Evolutionary conservation across 805 yeast genomes (phyloP).

Genomic region (Metschnikowia proteae): DNA sequence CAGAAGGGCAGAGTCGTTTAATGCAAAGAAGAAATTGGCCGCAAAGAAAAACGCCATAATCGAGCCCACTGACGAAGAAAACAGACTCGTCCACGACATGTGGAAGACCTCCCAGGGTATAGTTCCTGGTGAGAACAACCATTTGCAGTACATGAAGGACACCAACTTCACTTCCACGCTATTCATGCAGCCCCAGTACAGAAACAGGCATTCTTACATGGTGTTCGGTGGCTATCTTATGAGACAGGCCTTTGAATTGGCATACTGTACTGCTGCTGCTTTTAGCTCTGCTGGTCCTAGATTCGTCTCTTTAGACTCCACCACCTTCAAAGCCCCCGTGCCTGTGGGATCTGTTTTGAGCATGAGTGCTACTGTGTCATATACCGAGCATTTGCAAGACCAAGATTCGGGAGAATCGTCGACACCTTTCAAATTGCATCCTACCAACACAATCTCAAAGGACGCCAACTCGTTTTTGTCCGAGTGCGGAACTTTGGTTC

Average conservation of each 20-base stretch:
- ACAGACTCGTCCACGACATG: conserved; percentile 69
- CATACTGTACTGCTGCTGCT: conserved; percentile 89
- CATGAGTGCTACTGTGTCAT: conserved; percentile 77
- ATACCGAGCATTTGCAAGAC: conserved; percentile 74
- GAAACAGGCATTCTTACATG: conserved; percentile 92
- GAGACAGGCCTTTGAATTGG: conserved; percentile 90
- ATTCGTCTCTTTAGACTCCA: conserved; percentile 84
- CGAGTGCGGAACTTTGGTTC: conserved; percentile 82
- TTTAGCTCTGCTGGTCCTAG: conserved; percentile 83
- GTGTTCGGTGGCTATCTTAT: conserved; percentile 92
- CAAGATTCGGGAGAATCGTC: conserved; percentile 23
- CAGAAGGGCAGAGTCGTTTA: conserved; percentile 84
- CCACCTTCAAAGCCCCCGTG: conserved; percentile 90
- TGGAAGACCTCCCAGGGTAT: conserved; percentile 46
- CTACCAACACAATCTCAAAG: conserved; percentile 52
- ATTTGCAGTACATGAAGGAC: conserved; percentile 63
- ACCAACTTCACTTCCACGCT: conserved; percentile 70
- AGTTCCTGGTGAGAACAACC: conserved; percentile 20
- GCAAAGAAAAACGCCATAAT: conserved; percentile 62
- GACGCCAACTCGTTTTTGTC: conserved; percentile 58
- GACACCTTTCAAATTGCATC: conserved; percentile 45
- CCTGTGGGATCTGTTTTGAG: conserved; percentile 91
- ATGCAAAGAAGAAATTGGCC: conserved; percentile 76
- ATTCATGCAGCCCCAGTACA: conserved; percentile 94
- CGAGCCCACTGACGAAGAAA: conserved; percentile 67